Conservation (phyloP, 106 monocot genomes). For the Apostasia ramifera region DNA sequence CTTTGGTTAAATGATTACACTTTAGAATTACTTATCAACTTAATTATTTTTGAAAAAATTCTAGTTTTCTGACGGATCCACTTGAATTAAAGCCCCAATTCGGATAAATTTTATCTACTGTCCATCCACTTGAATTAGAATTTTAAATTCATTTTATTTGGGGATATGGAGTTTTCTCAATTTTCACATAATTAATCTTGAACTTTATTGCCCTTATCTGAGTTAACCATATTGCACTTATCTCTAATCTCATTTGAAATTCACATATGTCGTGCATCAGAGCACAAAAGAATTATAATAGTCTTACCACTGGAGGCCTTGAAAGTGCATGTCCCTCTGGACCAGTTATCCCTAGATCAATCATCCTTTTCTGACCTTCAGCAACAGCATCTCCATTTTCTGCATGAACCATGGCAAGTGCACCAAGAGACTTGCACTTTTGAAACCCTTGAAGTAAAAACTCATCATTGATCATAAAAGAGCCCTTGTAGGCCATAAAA, state of each 20-base stretch:
- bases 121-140: too few species aligned
- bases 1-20: too few species aligned
- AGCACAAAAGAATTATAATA: neutral
- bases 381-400: slow-evolving; percentile 99
- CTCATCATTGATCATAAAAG: slow-evolving; percentile 89
- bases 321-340: slow-evolving; percentile 98
- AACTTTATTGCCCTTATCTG: too few species aligned
- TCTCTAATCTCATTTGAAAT: neutral
- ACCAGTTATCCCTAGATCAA: slow-evolving; percentile 90
- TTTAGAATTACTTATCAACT: too few species aligned
- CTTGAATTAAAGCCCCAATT: too few species aligned
- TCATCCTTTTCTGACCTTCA: slow-evolving; percentile 85
- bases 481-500: slow-evolving; percentile 98
- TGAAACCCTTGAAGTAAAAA: slow-evolving; percentile 70
- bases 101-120: too few species aligned
- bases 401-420: slow-evolving; percentile 96
- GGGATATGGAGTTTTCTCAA: too few species aligned
- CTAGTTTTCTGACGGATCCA: too few species aligned
- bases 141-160: too few species aligned
- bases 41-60: too few species aligned
- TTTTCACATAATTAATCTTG: too few species aligned
- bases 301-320: slow-evolving; percentile 81
- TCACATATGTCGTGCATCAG: neutral
- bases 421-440: slow-evolving; percentile 95
- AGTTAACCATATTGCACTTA: too few species aligned